Base-by-base conservation (phyloP, 768 basidiomycete genomes). In the Ephemerocybe angulata region DNA sequence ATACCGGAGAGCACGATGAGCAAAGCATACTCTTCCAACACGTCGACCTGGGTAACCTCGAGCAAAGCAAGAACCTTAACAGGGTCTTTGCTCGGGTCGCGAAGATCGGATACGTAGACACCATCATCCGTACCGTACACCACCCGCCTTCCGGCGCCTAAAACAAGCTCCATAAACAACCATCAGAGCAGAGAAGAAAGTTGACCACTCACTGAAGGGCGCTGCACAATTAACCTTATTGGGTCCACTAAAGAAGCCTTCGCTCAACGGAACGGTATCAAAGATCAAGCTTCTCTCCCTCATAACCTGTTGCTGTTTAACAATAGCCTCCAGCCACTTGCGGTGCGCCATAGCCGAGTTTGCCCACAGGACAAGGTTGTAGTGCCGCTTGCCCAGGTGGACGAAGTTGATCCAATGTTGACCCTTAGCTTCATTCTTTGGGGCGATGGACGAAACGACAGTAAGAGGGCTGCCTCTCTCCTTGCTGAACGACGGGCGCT, bases 41-140 rank as follows among this genome's bases (percentile, higher is more conserved):
- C 88, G 61, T 98, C 97, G 7, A 99, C 88, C 73, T 99, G 97
- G 1, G 87, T 81, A 15, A 99, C 96, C 60, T 96, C 93, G 40
- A 88, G 76, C 24, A 98, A 71, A 12, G 88, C 87, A 55, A 99
- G 77, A 27, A 99, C 93, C 70, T 94, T 93, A 25, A 92, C 78
- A 0, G 96, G 97, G 22, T 93, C 90, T 42, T 85, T 82, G 60
- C 83, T 84, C 31, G 77, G 70, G 51, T 91, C 88, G 42, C 84
- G 79, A 27, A 97, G 74, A 67, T 98, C 92, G 25, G 93, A 93
- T 57, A 98, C 80, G 67, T 98, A 99, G 24, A 99, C 89, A 24
- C 97, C 97, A 60, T 98, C 94, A 63, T 95, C 91, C 3, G 96
- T 96, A n/a, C 96, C 97, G 70, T 95, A 98, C 8, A 91, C 94